Evolutionary conservation across 2,329 filamentous ascomycete species (phyloP).

Genomic region (Colletotrichum sp.): DNA sequence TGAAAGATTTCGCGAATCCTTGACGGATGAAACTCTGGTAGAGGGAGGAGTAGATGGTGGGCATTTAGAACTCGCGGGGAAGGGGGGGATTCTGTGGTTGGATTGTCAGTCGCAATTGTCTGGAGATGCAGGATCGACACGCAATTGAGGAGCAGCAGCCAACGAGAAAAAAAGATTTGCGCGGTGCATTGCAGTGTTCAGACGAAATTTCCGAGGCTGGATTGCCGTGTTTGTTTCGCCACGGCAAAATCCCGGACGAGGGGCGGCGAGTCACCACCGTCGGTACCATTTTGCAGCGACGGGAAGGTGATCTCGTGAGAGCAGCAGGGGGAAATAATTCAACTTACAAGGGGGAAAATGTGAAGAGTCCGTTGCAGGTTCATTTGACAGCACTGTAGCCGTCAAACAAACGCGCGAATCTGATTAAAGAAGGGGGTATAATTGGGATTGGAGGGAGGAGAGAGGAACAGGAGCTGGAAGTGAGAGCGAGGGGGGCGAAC

Average conservation of each 20-base stretch:
- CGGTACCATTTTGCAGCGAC: neutral
- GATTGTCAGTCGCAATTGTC: conserved; percentile 25
- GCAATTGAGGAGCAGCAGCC: neutral
- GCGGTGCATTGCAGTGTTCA: neutral
- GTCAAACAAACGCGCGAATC: conserved; percentile 88
- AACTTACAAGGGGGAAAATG: conserved; percentile 67
- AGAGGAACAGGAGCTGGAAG: neutral
- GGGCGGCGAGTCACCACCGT: neutral
- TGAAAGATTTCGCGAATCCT: conserved; percentile 95
- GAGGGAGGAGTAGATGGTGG: conserved; percentile 70
- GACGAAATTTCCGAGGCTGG: neutral
- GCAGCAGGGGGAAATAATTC: neutral
- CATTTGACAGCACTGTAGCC: conserved; percentile 90
- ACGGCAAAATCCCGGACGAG: conserved; percentile 1
- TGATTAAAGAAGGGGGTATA: conserved; percentile 13
- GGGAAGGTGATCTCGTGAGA: neutral
- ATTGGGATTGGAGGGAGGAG: conserved; percentile 24
- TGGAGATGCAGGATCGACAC: conserved; percentile 12
- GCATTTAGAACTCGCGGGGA: conserved; percentile 86
- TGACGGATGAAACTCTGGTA: conserved; percentile 90
- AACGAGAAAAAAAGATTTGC: conserved; percentile 1
- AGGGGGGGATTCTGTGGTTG: conserved; percentile 55
- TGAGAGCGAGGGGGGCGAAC: conserved; percentile 2
- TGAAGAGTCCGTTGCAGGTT: conserved; percentile 82
- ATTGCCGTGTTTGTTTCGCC: neutral